phyloP scores from a whole-genome alignment of 345 rosid species.

The Gossypium stocksii region DNA sequence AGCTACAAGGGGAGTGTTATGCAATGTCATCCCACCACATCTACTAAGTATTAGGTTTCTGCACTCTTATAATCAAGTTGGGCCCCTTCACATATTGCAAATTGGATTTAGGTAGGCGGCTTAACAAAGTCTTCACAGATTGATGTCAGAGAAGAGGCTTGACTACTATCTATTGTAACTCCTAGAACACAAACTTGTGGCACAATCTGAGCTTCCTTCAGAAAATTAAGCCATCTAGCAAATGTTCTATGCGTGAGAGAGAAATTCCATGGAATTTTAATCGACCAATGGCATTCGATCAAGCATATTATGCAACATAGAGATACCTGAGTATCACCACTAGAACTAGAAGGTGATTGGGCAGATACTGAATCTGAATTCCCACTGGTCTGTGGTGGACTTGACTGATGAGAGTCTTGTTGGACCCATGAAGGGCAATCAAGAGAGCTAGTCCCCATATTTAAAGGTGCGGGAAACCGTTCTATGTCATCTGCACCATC shows the following conservation, averaged over 20 bases:
- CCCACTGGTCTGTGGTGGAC: conserved; percentile 94
- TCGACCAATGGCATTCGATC: not conserved
- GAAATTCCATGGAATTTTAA: not conserved
- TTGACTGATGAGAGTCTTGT: conserved; percentile 79
- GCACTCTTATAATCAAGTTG: not conserved
- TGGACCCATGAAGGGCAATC: conserved; percentile 84
- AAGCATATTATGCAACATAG: not conserved
- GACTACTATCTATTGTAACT: not conserved
- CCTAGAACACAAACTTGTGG: conserved; percentile 2
- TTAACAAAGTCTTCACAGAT: not conserved
- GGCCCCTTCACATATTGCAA: not conserved
- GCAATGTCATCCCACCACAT: not conserved
- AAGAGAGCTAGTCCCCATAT: conserved; percentile 55
- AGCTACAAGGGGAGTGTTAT: not conserved
- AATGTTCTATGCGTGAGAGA: conserved; percentile 1
- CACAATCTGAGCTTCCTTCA: not conserved
- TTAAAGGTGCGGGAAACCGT: conserved; percentile 61
- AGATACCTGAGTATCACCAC: conserved; percentile 84
- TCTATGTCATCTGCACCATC: conserved; percentile 74
- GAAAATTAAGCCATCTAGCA: conserved; percentile 8
- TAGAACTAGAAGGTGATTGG: conserved; percentile 92
- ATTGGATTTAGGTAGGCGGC: not conserved
- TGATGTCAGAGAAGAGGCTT: not conserved
- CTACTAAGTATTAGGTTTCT: not conserved
- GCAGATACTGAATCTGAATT: conserved; percentile 97